A percentile compares a stretch with the other conserved stretches of the same genome.
Conservation (phyloP, 129 eudicot genomes). For the Centrapalus pauciflorus region DNA sequence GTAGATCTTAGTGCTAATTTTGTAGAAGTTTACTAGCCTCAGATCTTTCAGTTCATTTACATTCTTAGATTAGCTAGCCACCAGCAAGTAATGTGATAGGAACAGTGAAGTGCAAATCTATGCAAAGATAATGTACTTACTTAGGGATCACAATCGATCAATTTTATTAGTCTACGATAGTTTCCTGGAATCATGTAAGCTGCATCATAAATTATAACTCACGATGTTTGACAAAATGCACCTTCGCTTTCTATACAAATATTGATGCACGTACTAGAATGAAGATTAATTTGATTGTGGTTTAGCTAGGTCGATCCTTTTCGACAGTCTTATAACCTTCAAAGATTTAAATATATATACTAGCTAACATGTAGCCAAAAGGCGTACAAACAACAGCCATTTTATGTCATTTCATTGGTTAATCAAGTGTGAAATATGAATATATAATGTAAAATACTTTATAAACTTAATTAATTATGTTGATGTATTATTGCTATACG, state of each 20-base stretch:
- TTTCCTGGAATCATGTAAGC: constrained; percentile 19
- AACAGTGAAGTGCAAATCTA: constrained; percentile 26
- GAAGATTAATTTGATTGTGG: not conserved
- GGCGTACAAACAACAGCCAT: not conserved
- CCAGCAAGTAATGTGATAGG: constrained; percentile 17
- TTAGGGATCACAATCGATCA: constrained; percentile 3
- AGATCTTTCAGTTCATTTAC: constrained; percentile 3
- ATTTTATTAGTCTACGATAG: constrained; percentile 2
- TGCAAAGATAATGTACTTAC: constrained; percentile 16
- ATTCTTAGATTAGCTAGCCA: constrained; percentile 32
- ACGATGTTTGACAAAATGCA: constrained; percentile 20
- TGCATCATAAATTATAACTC: constrained; percentile 13
- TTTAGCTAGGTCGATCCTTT: not conserved
- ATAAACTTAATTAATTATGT: not conserved
- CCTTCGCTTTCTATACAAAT: not conserved
- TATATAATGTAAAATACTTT: not conserved
- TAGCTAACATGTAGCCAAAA: not conserved
- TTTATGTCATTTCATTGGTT: not conserved
- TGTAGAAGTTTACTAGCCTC: constrained; percentile 8
- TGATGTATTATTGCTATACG: not conserved
- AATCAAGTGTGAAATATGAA: not conserved
- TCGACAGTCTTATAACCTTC: constrained; percentile 7
- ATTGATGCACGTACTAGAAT: not conserved
- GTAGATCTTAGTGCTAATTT: constrained; percentile 18
- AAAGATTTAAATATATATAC: constrained; percentile 1